A percentile compares a stretch with the other conserved stretches of the same genome.
Evolutionary conservation across 148 eudicot genomes (phyloP).

Genomic region (Dianthus caryophyllus): DNA sequence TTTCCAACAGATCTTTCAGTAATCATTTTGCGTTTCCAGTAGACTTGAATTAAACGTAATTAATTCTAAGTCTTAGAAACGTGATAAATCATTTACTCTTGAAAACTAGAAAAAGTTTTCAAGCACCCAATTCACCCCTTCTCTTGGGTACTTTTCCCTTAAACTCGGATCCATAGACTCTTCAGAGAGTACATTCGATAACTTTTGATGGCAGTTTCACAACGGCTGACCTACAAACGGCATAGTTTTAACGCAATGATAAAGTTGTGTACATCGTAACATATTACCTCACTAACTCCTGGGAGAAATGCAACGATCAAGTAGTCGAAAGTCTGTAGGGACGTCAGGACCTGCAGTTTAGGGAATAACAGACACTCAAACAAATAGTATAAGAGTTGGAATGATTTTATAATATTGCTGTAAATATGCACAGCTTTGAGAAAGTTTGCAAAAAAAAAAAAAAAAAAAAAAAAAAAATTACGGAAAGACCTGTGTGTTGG

Average conservation of each 20-base stretch:
- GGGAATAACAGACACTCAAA: background rate
- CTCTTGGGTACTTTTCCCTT: too few relatives aligned
- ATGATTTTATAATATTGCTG: background rate
- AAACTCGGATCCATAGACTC: too few relatives aligned
- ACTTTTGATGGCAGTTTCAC: too few relatives aligned
- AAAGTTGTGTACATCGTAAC: too few relatives aligned
- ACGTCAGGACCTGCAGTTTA: conserved; percentile 67
- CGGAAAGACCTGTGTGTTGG: conserved; percentile 66
- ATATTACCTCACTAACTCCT: conserved; percentile 74
- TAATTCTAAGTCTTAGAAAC: too few relatives aligned
- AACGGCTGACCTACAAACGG: too few relatives aligned
- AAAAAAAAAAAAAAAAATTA: background rate
- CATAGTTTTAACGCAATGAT: conserved; percentile 62
- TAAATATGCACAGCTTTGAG: background rate
- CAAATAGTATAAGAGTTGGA: background rate
- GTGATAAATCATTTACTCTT: too few relatives aligned
- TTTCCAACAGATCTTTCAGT: too few relatives aligned
- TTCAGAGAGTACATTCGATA: too few relatives aligned
- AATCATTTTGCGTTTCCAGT: conserved; percentile 68
- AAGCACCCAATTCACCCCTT: too few relatives aligned
- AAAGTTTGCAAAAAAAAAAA: background rate
- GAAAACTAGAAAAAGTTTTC: conserved; percentile 14
- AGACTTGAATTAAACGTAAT: too few relatives aligned
- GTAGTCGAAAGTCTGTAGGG: conserved; percentile 69
- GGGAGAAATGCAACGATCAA: conserved; percentile 74